These are phyloP conservation scores for Trichoderma simmonsii DNA, from an alignment of 2,329 filamentous ascomycete species.

Conservation along the genomic window DNA sequence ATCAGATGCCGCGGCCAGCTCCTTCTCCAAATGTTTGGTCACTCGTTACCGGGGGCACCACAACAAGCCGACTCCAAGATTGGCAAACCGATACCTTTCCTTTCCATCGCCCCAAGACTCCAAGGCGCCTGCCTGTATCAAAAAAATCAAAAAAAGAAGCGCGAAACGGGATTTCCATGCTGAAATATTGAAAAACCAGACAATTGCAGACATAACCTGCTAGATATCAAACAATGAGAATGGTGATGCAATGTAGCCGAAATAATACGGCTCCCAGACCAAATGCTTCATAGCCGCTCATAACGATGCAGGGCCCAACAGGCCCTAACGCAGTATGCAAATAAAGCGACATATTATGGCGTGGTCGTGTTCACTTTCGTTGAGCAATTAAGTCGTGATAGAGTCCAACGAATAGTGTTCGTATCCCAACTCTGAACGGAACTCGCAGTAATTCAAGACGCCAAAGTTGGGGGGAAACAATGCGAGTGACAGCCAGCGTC, in stretches of 20 bases:
- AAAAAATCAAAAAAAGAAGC: constrained; percentile 33
- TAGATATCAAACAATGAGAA: constrained; percentile 29
- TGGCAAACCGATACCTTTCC: constrained; percentile 34
- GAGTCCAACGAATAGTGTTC: constrained; percentile 29
- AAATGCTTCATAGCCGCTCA: constrained; percentile 24
- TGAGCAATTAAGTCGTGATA: constrained; percentile 26
- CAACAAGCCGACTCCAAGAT: constrained; percentile 36
- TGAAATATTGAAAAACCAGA: constrained; percentile 35
- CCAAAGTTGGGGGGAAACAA: background rate
- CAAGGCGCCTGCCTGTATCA: constrained; percentile 41
- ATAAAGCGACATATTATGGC: constrained; percentile 21
- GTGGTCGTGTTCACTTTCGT: constrained; percentile 36
- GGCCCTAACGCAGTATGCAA: constrained; percentile 5
- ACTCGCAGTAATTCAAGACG: constrained; percentile 17
- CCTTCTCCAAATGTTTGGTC: background rate
- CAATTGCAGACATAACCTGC: constrained; percentile 27
- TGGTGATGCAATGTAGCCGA: constrained; percentile 27
- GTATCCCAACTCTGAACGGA: constrained; percentile 29
- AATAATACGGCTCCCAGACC: constrained; percentile 19
- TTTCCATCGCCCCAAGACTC: constrained; percentile 39
- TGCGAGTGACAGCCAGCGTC: constrained; percentile 7
- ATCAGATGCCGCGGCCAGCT: background rate
- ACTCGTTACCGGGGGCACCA: constrained; percentile 23
- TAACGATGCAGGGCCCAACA: constrained; percentile 25
- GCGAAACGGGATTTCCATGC: constrained; percentile 33